Evolutionary conservation across 1,284 basidiomycete genomes (phyloP).

Genomic region (Ganoderma multipileum): DNA sequence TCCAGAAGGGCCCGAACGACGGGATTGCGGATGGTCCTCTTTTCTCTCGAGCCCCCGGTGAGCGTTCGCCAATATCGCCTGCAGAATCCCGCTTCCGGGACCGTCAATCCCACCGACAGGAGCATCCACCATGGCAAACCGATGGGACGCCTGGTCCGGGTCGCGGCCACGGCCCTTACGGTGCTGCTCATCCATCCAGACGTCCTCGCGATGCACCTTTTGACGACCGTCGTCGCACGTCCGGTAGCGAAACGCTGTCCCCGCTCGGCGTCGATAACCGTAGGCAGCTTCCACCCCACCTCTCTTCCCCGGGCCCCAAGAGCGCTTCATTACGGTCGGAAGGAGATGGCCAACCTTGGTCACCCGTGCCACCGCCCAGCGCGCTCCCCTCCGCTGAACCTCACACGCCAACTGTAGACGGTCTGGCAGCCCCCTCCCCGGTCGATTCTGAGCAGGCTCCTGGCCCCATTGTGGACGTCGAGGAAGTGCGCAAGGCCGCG

Average conservation of each 20-base stretch:
- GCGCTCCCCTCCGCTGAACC: constrained; percentile 17
- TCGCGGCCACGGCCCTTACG: constrained; percentile 7
- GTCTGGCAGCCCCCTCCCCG: constrained; percentile 25
- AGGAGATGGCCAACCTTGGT: constrained; percentile 1
- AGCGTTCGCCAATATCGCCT: constrained; percentile 28
- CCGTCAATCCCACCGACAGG: constrained; percentile 29
- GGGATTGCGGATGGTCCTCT: constrained; percentile 23
- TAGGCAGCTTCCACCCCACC: constrained; percentile 45
- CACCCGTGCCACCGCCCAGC: constrained; percentile 6
- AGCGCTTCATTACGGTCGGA: constrained; percentile 19
- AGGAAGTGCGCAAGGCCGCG: constrained; percentile 78
- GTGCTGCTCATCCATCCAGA: constrained; percentile 18
- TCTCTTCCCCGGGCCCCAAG: constrained; percentile 23
- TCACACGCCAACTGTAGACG: constrained; percentile 21
- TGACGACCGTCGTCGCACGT: constrained; percentile 34
- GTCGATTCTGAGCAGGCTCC: constrained; percentile 42
- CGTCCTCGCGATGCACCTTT: constrained; percentile 29
- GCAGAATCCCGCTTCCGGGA: constrained; percentile 35
- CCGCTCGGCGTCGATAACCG: constrained; percentile 34
- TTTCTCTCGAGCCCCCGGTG: constrained; percentile 32
- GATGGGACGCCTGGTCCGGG: constrained; percentile 18
- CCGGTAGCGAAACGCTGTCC: constrained; percentile 25
- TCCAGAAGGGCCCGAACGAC: constrained; percentile 51
- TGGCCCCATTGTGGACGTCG: constrained; percentile 61
- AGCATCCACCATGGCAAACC: constrained; percentile 21